phyloP scores from a whole-genome alignment of 192 early-diverging fungal genomes.

The Fimicolochytrium jonesii region DNA sequence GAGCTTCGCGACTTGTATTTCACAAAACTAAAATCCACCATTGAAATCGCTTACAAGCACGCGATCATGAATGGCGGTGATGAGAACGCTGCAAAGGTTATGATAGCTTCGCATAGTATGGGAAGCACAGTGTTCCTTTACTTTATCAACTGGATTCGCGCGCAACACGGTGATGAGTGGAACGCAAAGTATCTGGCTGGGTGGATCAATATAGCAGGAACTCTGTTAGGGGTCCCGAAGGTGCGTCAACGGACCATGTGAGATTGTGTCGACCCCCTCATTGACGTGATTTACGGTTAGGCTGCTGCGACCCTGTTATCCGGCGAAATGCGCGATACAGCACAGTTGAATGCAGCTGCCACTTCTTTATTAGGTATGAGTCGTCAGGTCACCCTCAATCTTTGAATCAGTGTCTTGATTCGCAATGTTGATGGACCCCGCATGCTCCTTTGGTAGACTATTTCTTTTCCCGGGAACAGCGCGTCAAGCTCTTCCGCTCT shows the following conservation, averaged over 20 bases:
- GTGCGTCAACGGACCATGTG: conserved; percentile 12
- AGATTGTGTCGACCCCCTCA: too few species aligned
- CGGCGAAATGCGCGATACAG: conserved; percentile 79
- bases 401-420: too few species aligned
- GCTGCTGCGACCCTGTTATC: conserved; percentile 21
- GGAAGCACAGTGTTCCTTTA: conserved; percentile 68
- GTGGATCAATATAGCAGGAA: conserved; percentile 82
- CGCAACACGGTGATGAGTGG: conserved; percentile 70
- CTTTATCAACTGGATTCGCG: conserved; percentile 87
- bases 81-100: conserved; percentile 50
- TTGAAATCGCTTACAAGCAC: conserved; percentile 55
- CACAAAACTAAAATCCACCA: conserved; percentile 63
- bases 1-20: conserved; percentile 82
- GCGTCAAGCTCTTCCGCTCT: conserved; percentile 68
- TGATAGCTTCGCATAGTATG: conserved; percentile 67
- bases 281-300: too few species aligned
- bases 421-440: not conserved
- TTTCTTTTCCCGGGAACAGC: conserved; percentile 74
- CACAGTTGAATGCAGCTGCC: conserved; percentile 69
- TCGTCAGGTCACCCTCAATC: too few species aligned
- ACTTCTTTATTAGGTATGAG: too few species aligned
- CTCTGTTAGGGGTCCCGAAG: conserved; percentile 83
- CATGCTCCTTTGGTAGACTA: conserved; percentile 26
- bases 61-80: conserved; percentile 3
- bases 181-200: conserved; percentile 67